Percentiles rank a stretch among this genome's conserved stretches.
Conservation (phyloP, 176 grass and related monocot genomes). For the Triticum urartu region DNA sequence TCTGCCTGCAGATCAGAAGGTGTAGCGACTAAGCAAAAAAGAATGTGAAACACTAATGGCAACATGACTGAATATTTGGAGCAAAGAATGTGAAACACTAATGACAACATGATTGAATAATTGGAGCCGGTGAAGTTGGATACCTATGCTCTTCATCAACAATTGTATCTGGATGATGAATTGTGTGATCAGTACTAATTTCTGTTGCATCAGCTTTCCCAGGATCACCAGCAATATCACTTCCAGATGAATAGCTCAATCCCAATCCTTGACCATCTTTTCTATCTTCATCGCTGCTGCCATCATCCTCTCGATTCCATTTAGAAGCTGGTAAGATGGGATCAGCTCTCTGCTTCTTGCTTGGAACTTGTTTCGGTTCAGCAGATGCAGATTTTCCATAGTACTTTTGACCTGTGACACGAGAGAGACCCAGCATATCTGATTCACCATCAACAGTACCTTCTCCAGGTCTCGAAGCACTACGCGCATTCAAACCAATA, state of each 20-base stretch:
- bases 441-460: slow-evolving; percentile 34
- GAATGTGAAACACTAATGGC: background rate
- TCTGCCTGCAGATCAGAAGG: slow-evolving; percentile 58
- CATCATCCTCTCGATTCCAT: slow-evolving; percentile 88
- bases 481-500: slow-evolving; percentile 26
- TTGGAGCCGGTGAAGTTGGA: background rate
- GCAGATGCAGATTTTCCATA: slow-evolving; percentile 28
- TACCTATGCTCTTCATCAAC: slow-evolving; percentile 90
- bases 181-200: slow-evolving; percentile 27
- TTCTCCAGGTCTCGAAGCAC: slow-evolving; percentile 40
- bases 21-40: slow-evolving; percentile 10
- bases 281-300: slow-evolving; percentile 63
- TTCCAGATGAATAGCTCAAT: slow-evolving; percentile 96
- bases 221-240: slow-evolving; percentile 64
- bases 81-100: background rate
- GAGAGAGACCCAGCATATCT: slow-evolving; percentile 23
- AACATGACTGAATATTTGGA: no score
- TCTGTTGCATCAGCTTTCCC: slow-evolving; percentile 50
- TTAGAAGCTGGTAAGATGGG: slow-evolving; percentile 89
- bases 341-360: slow-evolving; percentile 60
- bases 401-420: slow-evolving; percentile 18
- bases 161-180: slow-evolving; percentile 57
- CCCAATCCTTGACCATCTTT: slow-evolving; percentile 57
- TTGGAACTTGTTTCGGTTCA: slow-evolving; percentile 31
- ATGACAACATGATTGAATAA: background rate